Evolutionary conservation across 805 yeast genomes (phyloP).

Genomic region (Yarrowia osloensis): DNA sequence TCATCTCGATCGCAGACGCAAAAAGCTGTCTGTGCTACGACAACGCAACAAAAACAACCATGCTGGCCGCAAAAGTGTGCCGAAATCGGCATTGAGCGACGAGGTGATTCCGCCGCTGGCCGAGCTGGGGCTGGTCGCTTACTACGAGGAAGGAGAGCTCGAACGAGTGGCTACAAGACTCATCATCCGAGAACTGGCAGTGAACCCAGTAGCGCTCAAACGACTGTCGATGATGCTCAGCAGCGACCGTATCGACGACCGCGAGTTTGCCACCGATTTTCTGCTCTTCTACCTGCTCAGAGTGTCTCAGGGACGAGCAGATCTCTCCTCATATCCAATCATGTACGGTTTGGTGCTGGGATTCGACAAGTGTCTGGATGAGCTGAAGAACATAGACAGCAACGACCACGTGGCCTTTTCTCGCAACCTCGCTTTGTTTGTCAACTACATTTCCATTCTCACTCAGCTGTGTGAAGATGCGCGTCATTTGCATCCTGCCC

Average conservation of each 20-base stretch:
- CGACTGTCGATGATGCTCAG: slow-evolving; percentile 6
- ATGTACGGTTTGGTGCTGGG: slow-evolving; percentile 18
- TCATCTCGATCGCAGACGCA: background rate
- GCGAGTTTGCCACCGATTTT: slow-evolving; percentile 5
- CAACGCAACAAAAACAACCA: background rate
- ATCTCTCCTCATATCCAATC: background rate
- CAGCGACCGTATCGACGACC: background rate
- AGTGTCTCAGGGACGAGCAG: slow-evolving; percentile 5
- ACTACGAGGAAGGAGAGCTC: slow-evolving; percentile 13
- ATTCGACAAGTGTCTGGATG: slow-evolving; percentile 1
- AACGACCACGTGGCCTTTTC: background rate
- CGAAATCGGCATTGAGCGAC: background rate
- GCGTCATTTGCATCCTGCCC: slow-evolving; percentile 5
- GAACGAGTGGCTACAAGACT: slow-evolving; percentile 3
- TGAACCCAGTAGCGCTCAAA: slow-evolving; percentile 1
- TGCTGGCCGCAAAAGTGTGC: background rate
- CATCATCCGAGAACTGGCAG: slow-evolving; percentile 10
- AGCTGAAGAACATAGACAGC: background rate
- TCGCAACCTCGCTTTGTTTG: background rate
- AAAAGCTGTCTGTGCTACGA: background rate
- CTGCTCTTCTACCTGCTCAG: background rate
- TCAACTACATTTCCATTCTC: slow-evolving; percentile 10
- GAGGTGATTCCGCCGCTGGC: background rate
- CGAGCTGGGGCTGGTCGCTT: slow-evolving; percentile 8
- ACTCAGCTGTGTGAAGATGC: slow-evolving; percentile 10